These are phyloP conservation scores for Quercus aquifolioides DNA, from an alignment of 306 rosid genomes.

Conservation along the genomic window DNA sequence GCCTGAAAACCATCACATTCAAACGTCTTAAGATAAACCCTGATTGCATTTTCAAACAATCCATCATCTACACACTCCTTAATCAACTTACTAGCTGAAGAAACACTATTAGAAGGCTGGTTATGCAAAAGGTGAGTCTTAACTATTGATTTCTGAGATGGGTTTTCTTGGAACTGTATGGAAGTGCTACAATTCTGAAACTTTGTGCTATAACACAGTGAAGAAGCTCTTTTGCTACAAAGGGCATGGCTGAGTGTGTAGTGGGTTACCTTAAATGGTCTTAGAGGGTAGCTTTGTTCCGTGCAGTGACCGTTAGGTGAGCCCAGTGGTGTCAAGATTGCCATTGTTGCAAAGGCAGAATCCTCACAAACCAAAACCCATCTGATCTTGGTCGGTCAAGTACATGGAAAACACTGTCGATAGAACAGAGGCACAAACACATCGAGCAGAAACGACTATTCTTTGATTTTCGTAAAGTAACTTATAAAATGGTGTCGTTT, in stretches of 20 bases:
- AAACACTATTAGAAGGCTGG: not conserved
- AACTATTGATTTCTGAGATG: slow-evolving; percentile 4
- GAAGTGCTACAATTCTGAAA: not conserved
- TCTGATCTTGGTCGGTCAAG: too few species aligned
- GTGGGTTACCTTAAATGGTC: not conserved
- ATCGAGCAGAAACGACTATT: too few species aligned
- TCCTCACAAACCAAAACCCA: not conserved
- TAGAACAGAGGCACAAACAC: too few species aligned
- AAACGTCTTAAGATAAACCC: slow-evolving; percentile 26
- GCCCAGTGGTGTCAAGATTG: not conserved
- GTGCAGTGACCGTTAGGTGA: too few species aligned
- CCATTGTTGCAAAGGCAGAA: not conserved
- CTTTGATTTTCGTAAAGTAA: too few species aligned
- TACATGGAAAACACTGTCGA: too few species aligned
- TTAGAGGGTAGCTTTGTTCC: not conserved
- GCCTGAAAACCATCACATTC: slow-evolving; percentile 30
- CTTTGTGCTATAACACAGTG: slow-evolving; percentile 6
- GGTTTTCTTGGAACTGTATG: slow-evolving; percentile 2
- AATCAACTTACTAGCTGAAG: slow-evolving; percentile 1
- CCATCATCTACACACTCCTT: slow-evolving; percentile 21
- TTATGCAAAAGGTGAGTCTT: not conserved
- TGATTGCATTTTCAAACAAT: slow-evolving; percentile 24
- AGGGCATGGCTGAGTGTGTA: not conserved
- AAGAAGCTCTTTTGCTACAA: not conserved
- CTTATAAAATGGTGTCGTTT: too few species aligned